Evolutionary conservation across 2,329 filamentous ascomycete genomes (phyloP).

Genomic region (Ophiognomonia clavigignenti-juglandacearum): DNA sequence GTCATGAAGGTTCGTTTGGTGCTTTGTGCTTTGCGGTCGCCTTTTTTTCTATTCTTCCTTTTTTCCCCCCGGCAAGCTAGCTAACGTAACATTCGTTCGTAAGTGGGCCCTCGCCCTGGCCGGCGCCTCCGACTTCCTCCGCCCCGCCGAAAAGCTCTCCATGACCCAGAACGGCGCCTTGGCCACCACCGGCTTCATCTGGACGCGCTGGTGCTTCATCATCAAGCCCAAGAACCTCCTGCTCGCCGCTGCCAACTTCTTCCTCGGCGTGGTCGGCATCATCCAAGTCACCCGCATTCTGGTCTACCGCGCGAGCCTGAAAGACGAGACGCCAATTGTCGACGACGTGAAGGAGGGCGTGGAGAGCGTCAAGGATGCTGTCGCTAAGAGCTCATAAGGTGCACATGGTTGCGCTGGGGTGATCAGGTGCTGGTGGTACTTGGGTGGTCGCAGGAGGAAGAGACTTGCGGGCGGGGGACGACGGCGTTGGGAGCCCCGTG

Average conservation of each 20-base stretch:
- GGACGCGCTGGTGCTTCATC: conserved; percentile 98
- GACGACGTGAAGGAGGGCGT: conserved; percentile 29
- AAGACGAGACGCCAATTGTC: conserved; percentile 37
- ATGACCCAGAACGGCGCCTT: conserved; percentile 88
- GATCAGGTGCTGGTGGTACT: neutral
- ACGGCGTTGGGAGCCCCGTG: neutral
- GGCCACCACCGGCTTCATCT: conserved; percentile 88
- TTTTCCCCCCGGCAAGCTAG: no score
- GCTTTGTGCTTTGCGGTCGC: no score
- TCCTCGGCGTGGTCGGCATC: conserved; percentile 83
- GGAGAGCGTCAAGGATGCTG: conserved; percentile 20
- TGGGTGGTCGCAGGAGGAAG: neutral
- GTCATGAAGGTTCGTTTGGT: conserved; percentile 69
- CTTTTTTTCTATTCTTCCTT: neutral
- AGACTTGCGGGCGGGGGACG: neutral
- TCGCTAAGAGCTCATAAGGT: neutral
- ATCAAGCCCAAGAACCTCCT: conserved; percentile 92
- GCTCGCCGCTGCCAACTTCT: conserved; percentile 97
- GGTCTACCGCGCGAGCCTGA: conserved; percentile 57
- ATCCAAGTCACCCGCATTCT: conserved; percentile 78
- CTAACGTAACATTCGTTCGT: no score
- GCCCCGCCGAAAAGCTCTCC: conserved; percentile 88
- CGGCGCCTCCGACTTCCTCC: conserved; percentile 84
- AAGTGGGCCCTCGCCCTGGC: conserved; percentile 94
- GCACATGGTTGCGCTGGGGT: no score